Conservation (phyloP, 1,284 basidiomycete genomes). For the Rhodotorula sp. region DNA sequence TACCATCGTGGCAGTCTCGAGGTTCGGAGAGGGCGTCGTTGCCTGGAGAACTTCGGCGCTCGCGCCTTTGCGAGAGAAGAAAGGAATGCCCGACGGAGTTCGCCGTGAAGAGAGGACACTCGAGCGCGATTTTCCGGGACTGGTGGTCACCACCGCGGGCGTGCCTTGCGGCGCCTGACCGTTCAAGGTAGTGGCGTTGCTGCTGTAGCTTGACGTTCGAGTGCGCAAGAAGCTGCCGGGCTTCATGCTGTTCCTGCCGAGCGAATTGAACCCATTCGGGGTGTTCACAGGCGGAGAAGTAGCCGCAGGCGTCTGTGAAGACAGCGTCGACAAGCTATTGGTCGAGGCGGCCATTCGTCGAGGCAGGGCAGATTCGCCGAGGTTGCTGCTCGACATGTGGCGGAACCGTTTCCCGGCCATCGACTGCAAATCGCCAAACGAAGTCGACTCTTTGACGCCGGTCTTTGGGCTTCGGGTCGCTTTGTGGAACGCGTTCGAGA, state of each 20-base stretch:
- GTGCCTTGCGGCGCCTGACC: conserved; percentile 14
- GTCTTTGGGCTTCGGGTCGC: conserved; percentile 64
- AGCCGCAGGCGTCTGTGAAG: not conserved
- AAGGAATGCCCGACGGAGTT: conserved; percentile 91
- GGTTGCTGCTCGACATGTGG: conserved; percentile 68
- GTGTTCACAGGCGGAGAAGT: not conserved
- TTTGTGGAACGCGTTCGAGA: conserved; percentile 68
- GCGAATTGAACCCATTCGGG: conserved; percentile 19
- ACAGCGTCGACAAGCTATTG: conserved; percentile 40
- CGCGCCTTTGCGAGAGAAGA: conserved; percentile 71
- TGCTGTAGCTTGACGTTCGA: conserved; percentile 38
- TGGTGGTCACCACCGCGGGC: conserved; percentile 34
- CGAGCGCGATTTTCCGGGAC: conserved; percentile 43
- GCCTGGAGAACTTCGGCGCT: conserved; percentile 46
- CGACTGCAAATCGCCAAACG: conserved; percentile 42
- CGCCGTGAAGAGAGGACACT: conserved; percentile 57
- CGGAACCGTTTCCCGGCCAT: conserved; percentile 61
- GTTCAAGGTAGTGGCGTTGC: conserved; percentile 31
- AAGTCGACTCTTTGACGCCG: conserved; percentile 45
- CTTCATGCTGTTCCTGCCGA: conserved; percentile 26
- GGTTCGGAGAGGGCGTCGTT: conserved; percentile 34
- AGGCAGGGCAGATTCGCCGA: conserved; percentile 50
- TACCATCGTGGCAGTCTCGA: conserved; percentile 10
- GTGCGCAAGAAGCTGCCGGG: conserved; percentile 15
- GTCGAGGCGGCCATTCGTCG: conserved; percentile 41